Base-by-base conservation (phyloP, 2,329 filamentous ascomycete genomes). In the Colletotrichum noveboracense region DNA sequence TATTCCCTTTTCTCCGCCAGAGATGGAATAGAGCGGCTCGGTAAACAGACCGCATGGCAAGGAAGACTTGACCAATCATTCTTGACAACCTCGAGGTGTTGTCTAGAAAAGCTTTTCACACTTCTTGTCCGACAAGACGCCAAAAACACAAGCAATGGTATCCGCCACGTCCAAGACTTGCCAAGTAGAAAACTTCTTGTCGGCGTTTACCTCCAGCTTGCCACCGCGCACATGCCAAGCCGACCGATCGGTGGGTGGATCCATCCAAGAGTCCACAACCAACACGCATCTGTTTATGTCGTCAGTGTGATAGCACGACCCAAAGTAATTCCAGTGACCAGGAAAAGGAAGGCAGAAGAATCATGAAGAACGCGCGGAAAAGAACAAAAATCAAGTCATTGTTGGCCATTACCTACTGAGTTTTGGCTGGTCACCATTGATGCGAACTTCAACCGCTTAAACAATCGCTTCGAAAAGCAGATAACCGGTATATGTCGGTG, bases 101-200 rank as follows among this genome's bases (percentile, higher is more conserved):
- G 55, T 69, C 34, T 24, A 69, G 30, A 69, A 16, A 69, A 69
- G 66, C 66, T 69, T 69, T 69, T 26, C 30, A 18, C 12, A 12
- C 14, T 34, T 69, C 66, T 61, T 48, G 66, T 61, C 52, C 10
- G 66, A 69, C 66, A 43, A 58, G 66, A 30, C 34, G 52, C 52
- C 66, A 52, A 32, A 7, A 34, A 18, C 10, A 52, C 38, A 66
- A 66, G 64, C 64, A 66, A 66, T 3, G 2, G 4, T n/a, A 3
- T 26, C 26, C 26, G 14, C 34, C 36, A 52, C 38, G 21, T 18
- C 64, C 64, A 32, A 52, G 38, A 30, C 8, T 32, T 66, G n/a
- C n/a, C 18, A 18, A 30, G 16, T 48, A 10, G n/a, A 66, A 21
- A 66, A 55, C 64, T 30, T 66, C 24, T 34, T 52, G 36, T 52